Evolutionary conservation across 345 rosid genomes (phyloP), one percentile per base, ranked within the genome.

Genomic region (Rhodamnia rubescens): DNA sequence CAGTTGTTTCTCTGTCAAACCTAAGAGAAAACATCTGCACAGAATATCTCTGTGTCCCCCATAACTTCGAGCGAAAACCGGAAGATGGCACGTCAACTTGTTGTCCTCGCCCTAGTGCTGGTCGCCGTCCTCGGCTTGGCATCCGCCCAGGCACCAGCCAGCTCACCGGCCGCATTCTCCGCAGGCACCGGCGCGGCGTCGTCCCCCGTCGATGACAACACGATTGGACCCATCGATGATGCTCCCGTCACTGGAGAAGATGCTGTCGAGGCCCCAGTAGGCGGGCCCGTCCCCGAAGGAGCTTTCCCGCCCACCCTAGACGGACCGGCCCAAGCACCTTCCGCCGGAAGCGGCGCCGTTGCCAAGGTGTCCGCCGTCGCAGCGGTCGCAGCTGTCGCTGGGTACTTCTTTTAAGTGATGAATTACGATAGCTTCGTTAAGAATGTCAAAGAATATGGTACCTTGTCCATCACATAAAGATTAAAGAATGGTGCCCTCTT

Each of bases 21-120:
- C 64, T 16, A 81, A 56, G 83, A 59, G 75, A 49, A 42, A 32
- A 57, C 85, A 55, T 36, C 87, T 85, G 84, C 87, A 85, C 53
- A 6, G 26, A 49, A 5, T 11, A 78, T n/a, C 61, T 24, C 52
- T 22, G 21, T 13, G 24, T 50, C 52, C 44, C 47, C 42, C 7
- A 42, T 18, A 36, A 36, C 55, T 24, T 13, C 4, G 9, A 26
- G 21, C 49, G 4, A 18, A 58, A 21, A 0, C 51, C 2, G 47
- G 47, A 44, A 50, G 36, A 85, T 85, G 87, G 87, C 87, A 16
- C 78, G 84, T 53, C 52, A 81, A 53, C 53, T 44, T 81, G 80
- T 57, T 1, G 75, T 57, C 80, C 78, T 85, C 84, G 40, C 59
- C 74, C 74, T 57, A 36, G 55, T 85, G 83, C n/a, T 85, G 29